Evolutionary conservation across 2,329 filamentous ascomycete genomes (phyloP).

Genomic region (Fusarium devonianum): DNA sequence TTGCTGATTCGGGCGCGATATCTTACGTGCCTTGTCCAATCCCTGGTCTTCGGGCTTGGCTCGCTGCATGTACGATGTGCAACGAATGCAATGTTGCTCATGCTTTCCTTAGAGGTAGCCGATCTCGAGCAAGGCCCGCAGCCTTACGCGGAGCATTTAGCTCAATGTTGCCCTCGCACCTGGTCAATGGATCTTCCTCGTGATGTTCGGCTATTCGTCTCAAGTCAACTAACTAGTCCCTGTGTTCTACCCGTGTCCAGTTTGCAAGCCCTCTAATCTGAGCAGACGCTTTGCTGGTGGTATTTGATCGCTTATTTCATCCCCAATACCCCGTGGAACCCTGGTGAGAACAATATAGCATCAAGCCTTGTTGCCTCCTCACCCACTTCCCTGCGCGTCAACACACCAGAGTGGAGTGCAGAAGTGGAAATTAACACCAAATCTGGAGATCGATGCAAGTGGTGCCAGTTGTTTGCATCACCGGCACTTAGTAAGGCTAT

Average conservation of each 20-base stretch:
- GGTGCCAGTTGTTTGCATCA: conserved; percentile 13
- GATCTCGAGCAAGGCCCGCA: conserved; percentile 30
- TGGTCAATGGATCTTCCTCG: conserved; percentile 25
- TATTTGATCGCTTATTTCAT: conserved; percentile 23
- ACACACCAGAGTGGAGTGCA: conserved; percentile 27
- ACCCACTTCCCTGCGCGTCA: conserved; percentile 12
- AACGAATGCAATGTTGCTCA: conserved; percentile 36
- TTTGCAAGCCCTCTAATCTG: conserved; percentile 15
- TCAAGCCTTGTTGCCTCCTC: conserved; percentile 16
- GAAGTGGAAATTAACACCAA: conserved; percentile 23
- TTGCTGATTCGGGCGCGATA: conserved; percentile 33
- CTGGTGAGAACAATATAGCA: conserved; percentile 18
- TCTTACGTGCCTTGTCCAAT: conserved; percentile 26
- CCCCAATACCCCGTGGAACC: conserved; percentile 15
- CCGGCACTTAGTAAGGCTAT: conserved; percentile 32
- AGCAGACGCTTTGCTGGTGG: conserved; percentile 18
- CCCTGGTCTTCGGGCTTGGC: conserved; percentile 22
- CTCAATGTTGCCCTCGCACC: conserved; percentile 27
- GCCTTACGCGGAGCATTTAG: conserved; percentile 32
- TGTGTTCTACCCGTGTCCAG: conserved; percentile 9
- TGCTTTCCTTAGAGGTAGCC: conserved; percentile 22
- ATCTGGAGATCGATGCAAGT: conserved; percentile 22
- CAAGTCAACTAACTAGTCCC: conserved; percentile 11
- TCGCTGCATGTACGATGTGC: conserved; percentile 35
- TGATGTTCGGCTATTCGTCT: conserved; percentile 25